Conservation (phyloP, 768 basidiomycete species). For the Lyophyllum semitale region DNA sequence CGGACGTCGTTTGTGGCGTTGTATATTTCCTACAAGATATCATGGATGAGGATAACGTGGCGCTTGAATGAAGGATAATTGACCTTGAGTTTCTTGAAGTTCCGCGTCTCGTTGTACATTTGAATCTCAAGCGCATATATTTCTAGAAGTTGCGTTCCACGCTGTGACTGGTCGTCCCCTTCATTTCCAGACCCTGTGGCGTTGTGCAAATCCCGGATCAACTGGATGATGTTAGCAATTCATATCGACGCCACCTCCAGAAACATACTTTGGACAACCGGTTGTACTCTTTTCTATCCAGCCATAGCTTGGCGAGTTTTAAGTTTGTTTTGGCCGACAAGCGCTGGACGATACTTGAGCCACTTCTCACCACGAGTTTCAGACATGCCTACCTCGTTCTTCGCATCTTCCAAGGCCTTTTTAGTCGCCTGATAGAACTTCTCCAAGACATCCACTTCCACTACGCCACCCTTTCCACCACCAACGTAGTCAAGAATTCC, state of each 20-base stretch:
- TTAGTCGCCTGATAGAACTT: conserved; percentile 95
- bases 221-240: conserved; percentile 38
- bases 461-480: conserved; percentile 75
- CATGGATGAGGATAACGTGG: neutral
- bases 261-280: conserved; percentile 73
- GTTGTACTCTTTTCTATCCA: conserved; percentile 89
- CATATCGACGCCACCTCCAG: neutral
- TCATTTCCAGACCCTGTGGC: conserved; percentile 64
- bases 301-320: conserved; percentile 96
- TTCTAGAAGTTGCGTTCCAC: conserved; percentile 92
- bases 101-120: conserved; percentile 97
- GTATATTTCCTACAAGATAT: conserved; percentile 80
- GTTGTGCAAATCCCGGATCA: conserved; percentile 74
- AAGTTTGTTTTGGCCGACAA: conserved; percentile 94
- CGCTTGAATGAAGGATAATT: neutral
- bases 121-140: conserved; percentile 99
- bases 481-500: conserved; percentile 98
- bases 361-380: neutral
- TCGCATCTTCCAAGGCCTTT: conserved; percentile 86
- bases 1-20: conserved; percentile 91
- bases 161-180: conserved; percentile 85
- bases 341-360: conserved; percentile 50
- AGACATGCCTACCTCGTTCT: conserved; percentile 77
- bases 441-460: conserved; percentile 87
- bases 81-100: conserved; percentile 95